Conservation (phyloP, 495 filamentous ascomycete genomes). For the Penicillium coprophilum region DNA sequence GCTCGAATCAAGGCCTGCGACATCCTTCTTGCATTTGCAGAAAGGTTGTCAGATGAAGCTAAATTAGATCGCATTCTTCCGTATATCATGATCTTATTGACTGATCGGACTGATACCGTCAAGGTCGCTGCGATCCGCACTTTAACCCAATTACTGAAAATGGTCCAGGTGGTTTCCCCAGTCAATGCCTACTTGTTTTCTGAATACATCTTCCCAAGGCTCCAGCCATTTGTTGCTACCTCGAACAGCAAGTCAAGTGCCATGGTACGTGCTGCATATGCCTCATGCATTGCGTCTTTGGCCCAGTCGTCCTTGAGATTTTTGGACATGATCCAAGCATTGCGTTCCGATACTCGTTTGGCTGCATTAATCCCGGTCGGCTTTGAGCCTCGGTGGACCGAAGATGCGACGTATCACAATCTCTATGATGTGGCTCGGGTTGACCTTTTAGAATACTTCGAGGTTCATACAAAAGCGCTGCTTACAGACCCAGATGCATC, state of each 20-base stretch:
- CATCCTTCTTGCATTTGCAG: slow-evolving; percentile 86
- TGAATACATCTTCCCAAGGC: slow-evolving; percentile 86
- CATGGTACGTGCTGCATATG: slow-evolving; percentile 83
- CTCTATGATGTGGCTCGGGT: slow-evolving; percentile 78
- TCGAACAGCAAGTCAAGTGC: slow-evolving; percentile 58
- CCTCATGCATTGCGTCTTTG: slow-evolving; percentile 85
- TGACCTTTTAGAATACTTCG: slow-evolving; percentile 78
- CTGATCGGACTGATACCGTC: slow-evolving; percentile 78
- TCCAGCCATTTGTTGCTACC: slow-evolving; percentile 66
- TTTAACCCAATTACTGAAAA: slow-evolving; percentile 81
- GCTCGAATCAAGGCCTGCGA: slow-evolving; percentile 89
- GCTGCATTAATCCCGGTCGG: slow-evolving; percentile 73
- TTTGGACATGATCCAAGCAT: slow-evolving; percentile 84
- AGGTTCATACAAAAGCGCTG: slow-evolving; percentile 81
- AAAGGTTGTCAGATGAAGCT: slow-evolving; percentile 90
- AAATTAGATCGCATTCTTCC: slow-evolving; percentile 94
- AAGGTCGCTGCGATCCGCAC: slow-evolving; percentile 81
- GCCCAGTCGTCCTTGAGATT: slow-evolving; percentile 87
- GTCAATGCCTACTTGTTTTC: slow-evolving; percentile 95
- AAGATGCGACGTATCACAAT: slow-evolving; percentile 74
- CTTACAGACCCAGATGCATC: slow-evolving; percentile 83
- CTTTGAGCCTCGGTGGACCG: slow-evolving; percentile 54
- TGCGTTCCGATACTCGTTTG: slow-evolving; percentile 80
- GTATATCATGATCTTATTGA: slow-evolving; percentile 77
- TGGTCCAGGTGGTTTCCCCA: slow-evolving; percentile 84